phyloP scores from a whole-genome alignment of 2,329 filamentous ascomycete species.

The Huntiella savannae region DNA sequence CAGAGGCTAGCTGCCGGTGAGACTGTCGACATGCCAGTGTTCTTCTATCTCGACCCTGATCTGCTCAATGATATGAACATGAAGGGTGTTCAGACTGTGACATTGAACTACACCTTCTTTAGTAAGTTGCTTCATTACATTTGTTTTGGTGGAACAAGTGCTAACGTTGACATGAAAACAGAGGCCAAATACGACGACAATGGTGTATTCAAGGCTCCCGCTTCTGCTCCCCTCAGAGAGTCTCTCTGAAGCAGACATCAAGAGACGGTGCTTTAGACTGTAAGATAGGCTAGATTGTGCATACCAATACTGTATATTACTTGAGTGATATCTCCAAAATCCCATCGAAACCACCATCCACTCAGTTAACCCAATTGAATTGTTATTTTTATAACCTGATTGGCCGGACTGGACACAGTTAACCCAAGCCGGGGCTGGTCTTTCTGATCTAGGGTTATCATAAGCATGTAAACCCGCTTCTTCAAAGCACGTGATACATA shows the following conservation, averaged over 20 bases:
- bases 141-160: conserved; percentile 4
- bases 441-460: too few relatives aligned
- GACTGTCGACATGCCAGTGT: conserved; percentile 98
- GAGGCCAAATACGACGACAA: conserved; percentile 29
- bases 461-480: background rate
- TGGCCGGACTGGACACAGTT: background rate
- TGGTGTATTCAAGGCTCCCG: conserved; percentile 23
- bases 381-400: too few relatives aligned
- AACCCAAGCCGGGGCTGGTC: background rate
- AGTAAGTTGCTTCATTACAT: conserved; percentile 40
- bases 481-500: background rate
- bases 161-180: conserved; percentile 20
- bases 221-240: conserved; percentile 9
- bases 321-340: too few relatives aligned
- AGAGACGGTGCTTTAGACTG: background rate
- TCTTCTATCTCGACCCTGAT: conserved; percentile 97
- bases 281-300: background rate
- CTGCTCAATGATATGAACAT: conserved; percentile 82
- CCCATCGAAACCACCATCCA: background rate
- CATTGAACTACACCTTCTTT: conserved; percentile 93
- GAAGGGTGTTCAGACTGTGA: conserved; percentile 87
- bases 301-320: background rate
- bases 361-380: too few relatives aligned
- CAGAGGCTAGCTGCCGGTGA: conserved; percentile 88
- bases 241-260: background rate